Evolutionary conservation across 2,329 filamentous ascomycete genomes (phyloP).

Genomic region (Penicillium sp.): DNA sequence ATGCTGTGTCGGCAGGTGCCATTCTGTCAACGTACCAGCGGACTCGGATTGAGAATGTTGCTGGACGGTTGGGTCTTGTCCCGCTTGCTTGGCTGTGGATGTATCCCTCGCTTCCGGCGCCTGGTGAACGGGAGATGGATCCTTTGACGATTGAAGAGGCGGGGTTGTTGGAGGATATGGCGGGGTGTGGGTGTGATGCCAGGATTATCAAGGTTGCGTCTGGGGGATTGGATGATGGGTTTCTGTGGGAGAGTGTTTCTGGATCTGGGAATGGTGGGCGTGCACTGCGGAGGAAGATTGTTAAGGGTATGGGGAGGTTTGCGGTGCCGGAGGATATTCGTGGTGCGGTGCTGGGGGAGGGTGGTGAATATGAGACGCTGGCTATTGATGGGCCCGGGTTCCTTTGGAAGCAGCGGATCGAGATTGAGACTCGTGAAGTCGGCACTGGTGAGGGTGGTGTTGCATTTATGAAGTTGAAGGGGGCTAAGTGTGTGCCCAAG

Average conservation of each 20-base stretch:
- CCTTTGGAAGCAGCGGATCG: slow-evolving; percentile 69
- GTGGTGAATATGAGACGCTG: slow-evolving; percentile 93
- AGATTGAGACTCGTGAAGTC: slow-evolving; percentile 53
- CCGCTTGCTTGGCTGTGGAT: slow-evolving; percentile 91
- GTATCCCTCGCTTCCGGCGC: slow-evolving; percentile 66
- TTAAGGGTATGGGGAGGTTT: slow-evolving; percentile 55
- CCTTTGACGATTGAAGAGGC: slow-evolving; percentile 22
- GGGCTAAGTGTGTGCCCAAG: slow-evolving; percentile 53
- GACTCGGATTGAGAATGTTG: slow-evolving; percentile 89
- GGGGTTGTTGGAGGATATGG: slow-evolving; percentile 75
- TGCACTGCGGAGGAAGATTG: slow-evolving; percentile 45
- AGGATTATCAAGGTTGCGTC: slow-evolving; percentile 92
- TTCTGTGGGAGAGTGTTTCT: slow-evolving; percentile 77
- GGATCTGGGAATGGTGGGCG: slow-evolving; percentile 34
- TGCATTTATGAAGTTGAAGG: slow-evolving; percentile 62
- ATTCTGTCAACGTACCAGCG: slow-evolving; percentile 95
- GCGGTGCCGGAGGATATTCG: slow-evolving; percentile 49
- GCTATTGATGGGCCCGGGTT: slow-evolving; percentile 71
- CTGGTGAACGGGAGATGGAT: slow-evolving; percentile 25
- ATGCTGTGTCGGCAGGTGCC: slow-evolving; percentile 84
- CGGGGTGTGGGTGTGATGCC: slow-evolving; percentile 70
- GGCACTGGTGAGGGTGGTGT: slow-evolving; percentile 70
- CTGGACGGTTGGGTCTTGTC: slow-evolving; percentile 71
- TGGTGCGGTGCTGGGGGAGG: slow-evolving; percentile 80
- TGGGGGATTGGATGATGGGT: slow-evolving; percentile 73